Base-by-base conservation (phyloP, 202 grass and related monocot genomes). In the Panicum hallii region DNA sequence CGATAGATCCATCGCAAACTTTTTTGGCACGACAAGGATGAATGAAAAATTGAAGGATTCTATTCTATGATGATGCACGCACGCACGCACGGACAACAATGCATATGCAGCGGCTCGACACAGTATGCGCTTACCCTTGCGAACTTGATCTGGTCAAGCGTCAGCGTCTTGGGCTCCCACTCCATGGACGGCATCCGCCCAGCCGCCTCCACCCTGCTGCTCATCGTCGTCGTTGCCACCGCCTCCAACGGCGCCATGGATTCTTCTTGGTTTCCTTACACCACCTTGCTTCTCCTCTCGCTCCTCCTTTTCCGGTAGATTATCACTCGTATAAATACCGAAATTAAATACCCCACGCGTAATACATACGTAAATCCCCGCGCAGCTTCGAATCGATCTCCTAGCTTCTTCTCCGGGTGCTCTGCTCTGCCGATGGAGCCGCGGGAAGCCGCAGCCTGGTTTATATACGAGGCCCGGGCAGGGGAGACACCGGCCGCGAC, bases 81-180 rank as follows among this genome's bases (percentile, higher is more conserved):
- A 32, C 32, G 26, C 26, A 26, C 26, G 26, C 26, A 26, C 26
- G 26, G 26, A 26, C 26, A 26, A 26, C 26, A 26, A 26, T 26
- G 26, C 26, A 26, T 26, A 26, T 26, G 26, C 26, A 26, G 26
- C 26, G 26, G 26, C 26, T 26, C 26, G 26, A 26, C 26, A 26
- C 1, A 26, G 26, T 26, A 26, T 32, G 32, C 1, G 32, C 32
- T 32, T 32, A 97, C 94, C 89, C 94, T 92, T n/a, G 91, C 94
- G 78, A 80, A 90, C 66, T 89, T 93, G 81, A 97, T 81, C 82
- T 97, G 84, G 60, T 92, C 72, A 26, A 89, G 63, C 3, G 83
- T 89, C 11, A 97, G 94, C 32, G 94, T 94, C 75, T 82, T 89
- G 53, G 94, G 94, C 87, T 97, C 94, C 11, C 32, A 5, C 85